A percentile compares a stretch with the other conserved stretches of the same genome.
Evolutionary conservation across 2,329 filamentous ascomycete species (phyloP).

Genomic region (Cladosporium phlei): DNA sequence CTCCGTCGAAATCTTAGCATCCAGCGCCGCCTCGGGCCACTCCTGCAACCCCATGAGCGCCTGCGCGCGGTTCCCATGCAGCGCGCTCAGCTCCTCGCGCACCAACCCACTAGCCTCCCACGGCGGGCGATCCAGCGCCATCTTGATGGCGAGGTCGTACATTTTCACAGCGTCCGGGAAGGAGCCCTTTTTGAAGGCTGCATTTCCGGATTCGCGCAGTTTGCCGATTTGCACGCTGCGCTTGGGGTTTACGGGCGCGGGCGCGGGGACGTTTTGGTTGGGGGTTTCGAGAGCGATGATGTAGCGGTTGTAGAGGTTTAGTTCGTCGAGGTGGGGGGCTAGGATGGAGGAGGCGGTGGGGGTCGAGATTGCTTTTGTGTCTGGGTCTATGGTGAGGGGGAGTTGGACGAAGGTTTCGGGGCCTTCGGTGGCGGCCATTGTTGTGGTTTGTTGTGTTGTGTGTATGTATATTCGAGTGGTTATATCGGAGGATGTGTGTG

Average conservation of each 20-base stretch:
- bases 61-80: conserved; percentile 86
- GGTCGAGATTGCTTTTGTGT: conserved; percentile 66
- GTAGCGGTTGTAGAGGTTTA: conserved; percentile 74
- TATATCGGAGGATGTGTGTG: not conserved
- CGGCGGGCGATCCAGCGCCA: conserved; percentile 73
- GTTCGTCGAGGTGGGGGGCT: conserved; percentile 53
- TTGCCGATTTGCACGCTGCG: conserved; percentile 83
- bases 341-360: conserved; percentile 40
- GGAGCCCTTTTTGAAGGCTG: conserved; percentile 71
- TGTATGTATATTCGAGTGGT: not conserved
- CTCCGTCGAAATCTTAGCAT: conserved; percentile 85
- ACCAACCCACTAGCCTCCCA: conserved; percentile 87
- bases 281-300: conserved; percentile 61
- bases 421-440: conserved; percentile 22
- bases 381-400: conserved; percentile 74
- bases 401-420: conserved; percentile 72
- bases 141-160: conserved; percentile 82
- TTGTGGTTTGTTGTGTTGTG: not conserved
- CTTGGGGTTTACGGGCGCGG: conserved; percentile 88
- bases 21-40: conserved; percentile 82
- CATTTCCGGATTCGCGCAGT: conserved; percentile 82
- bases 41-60: conserved; percentile 75
- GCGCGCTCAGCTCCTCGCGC: conserved; percentile 72
- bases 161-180: conserved; percentile 71
- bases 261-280: conserved; percentile 63